Conservation (phyloP, 139 green algal genomes). For the Auxenochlorella protothecoides region DNA sequence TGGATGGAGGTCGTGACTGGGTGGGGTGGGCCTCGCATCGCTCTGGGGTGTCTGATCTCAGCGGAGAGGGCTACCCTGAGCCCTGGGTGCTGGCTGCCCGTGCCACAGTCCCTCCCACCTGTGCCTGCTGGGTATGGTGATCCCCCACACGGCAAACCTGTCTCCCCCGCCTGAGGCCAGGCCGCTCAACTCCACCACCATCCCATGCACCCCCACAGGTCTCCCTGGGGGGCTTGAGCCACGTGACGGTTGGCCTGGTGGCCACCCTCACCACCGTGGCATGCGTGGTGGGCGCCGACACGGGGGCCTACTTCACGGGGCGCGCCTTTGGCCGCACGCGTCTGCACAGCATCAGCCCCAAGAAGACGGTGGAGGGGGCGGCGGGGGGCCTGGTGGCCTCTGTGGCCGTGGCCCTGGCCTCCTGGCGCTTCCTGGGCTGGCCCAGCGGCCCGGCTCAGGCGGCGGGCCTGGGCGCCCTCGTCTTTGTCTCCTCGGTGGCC, state of each 20-base stretch:
- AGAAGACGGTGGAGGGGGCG: constrained; percentile 92
- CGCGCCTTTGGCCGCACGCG: constrained; percentile 33
- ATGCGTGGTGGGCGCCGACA: constrained; percentile 81
- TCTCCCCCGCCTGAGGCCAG: too few relatives aligned
- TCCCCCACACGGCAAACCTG: too few relatives aligned
- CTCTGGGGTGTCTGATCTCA: too few relatives aligned
- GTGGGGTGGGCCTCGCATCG: too few relatives aligned
- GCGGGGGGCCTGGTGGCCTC: constrained; percentile 56
- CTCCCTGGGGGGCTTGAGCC: too few relatives aligned
- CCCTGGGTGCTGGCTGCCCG: too few relatives aligned
- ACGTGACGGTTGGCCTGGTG: constrained; percentile 50
- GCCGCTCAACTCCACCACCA: too few relatives aligned
- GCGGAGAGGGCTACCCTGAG: too few relatives aligned
- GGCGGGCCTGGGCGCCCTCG: constrained; percentile 31
- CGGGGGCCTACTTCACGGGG: constrained; percentile 75
- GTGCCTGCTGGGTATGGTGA: too few relatives aligned
- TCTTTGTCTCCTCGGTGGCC: constrained; percentile 81
- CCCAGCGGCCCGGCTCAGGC: constrained; percentile 14
- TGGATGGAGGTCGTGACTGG: too few relatives aligned
- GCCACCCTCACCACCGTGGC: constrained; percentile 64
- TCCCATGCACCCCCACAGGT: too few relatives aligned
- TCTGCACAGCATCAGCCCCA: constrained; percentile 76
- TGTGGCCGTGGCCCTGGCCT: constrained; percentile 39
- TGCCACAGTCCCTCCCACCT: too few relatives aligned
- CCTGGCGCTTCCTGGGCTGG: constrained; percentile 32